Conservation (phyloP, 1,284 basidiomycete genomes). For the Cryptococcus maquisensis region DNA sequence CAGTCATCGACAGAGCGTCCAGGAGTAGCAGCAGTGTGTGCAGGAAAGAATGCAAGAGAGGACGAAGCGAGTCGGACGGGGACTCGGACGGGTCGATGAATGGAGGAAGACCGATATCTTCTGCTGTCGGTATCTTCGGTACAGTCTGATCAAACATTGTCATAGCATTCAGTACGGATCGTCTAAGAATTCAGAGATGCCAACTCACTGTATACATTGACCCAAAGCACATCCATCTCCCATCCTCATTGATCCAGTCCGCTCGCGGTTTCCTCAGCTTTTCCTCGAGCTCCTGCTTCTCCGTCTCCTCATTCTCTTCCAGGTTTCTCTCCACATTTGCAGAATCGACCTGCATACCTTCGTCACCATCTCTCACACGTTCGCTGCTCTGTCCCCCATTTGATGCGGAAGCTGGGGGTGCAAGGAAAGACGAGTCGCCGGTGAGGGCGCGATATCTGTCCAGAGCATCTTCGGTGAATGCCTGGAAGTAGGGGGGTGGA, state of each 20-base stretch:
- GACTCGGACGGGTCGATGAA: constrained; percentile 25
- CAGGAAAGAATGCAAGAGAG: constrained; percentile 39
- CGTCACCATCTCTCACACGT: neutral
- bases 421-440: constrained; percentile 3
- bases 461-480: constrained; percentile 28
- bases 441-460: constrained; percentile 19
- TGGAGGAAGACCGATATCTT: constrained; percentile 30
- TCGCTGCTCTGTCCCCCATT: constrained; percentile 11
- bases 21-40: constrained; percentile 41
- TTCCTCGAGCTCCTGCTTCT: constrained; percentile 14
- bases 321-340: neutral
- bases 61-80: constrained; percentile 28
- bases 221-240: constrained; percentile 21
- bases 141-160: constrained; percentile 24
- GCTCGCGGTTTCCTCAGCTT: constrained; percentile 26
- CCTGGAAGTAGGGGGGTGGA: constrained; percentile 40
- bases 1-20: constrained; percentile 36
- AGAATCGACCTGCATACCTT: neutral
- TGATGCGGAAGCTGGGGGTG: neutral
- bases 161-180: neutral
- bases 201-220: constrained; percentile 35
- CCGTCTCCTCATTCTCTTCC: constrained; percentile 14
- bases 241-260: constrained; percentile 39
- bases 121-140: constrained; percentile 30
- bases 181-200: neutral